phyloP scores from a whole-genome alignment of 1,284 basidiomycete species.

The Ceratobasidium sp. region DNA sequence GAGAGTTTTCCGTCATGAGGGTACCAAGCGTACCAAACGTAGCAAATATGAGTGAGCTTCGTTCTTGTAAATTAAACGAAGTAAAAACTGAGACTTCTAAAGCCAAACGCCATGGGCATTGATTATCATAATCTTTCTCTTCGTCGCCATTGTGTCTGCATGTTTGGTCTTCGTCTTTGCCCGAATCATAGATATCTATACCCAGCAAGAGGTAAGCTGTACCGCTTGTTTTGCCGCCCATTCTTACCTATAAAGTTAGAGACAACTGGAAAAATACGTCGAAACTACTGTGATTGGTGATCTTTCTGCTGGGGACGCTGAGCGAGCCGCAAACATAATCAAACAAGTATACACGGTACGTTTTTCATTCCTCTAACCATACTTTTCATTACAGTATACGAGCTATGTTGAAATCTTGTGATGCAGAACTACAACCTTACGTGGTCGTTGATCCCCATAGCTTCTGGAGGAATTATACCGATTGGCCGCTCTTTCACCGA shows the following conservation, averaged over 20 bases:
- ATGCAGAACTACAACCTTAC: conserved; percentile 33
- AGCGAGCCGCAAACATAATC: conserved; percentile 1
- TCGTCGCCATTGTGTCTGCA: conserved; percentile 5
- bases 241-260: neutral
- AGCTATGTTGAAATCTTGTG: neutral
- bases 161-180: conserved; percentile 32
- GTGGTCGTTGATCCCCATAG: conserved; percentile 24
- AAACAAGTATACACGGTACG: conserved; percentile 8
- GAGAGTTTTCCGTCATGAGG: neutral
- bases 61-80: no score
- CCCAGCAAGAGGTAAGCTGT: conserved; percentile 17
- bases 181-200: conserved; percentile 30
- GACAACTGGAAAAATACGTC: conserved; percentile 6
- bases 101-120: conserved; percentile 31
- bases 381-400: neutral
- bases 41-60: conserved; percentile 19
- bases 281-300: conserved; percentile 30
- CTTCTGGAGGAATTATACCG: conserved; percentile 14
- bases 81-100: neutral
- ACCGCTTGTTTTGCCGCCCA: neutral
- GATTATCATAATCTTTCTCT: conserved; percentile 12
- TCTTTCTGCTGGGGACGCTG: neutral
- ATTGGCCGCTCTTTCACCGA: conserved; percentile 3
- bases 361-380: neutral
- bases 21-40: conserved; percentile 8